These are phyloP conservation scores for Anthracocystis panici-leucophaei DNA, from an alignment of 1,284 basidiomycete species.

Conservation along the genomic window DNA sequence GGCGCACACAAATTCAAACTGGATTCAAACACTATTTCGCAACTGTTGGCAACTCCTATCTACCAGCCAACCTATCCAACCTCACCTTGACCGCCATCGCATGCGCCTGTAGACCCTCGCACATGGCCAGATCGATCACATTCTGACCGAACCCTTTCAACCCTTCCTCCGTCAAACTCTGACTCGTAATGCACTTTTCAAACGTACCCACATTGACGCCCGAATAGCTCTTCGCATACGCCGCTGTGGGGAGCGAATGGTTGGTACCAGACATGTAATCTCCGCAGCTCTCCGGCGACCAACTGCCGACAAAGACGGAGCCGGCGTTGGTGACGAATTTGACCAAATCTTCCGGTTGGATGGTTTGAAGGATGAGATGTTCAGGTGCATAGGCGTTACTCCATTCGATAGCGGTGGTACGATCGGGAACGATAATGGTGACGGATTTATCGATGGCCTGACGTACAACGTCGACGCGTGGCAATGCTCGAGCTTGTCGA, in stretches of 20 bases:
- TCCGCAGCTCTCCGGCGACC: conserved; percentile 86
- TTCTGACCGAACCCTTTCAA: conserved; percentile 84
- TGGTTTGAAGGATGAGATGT: conserved; percentile 73
- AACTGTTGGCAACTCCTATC: no score
- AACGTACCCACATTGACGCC: conserved; percentile 97
- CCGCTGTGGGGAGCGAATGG: conserved; percentile 79
- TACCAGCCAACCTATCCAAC: conserved; percentile 40
- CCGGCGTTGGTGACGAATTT: conserved; percentile 74
- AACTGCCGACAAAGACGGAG: conserved; percentile 88
- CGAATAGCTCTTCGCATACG: conserved; percentile 96
- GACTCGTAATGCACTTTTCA: conserved; percentile 98
- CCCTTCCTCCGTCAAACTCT: conserved; percentile 86
- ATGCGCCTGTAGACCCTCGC: conserved; percentile 94
- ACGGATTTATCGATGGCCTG: conserved; percentile 92
- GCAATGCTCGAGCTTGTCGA: conserved; percentile 84
- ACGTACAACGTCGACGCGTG: conserved; percentile 89
- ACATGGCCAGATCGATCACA: conserved; percentile 90
- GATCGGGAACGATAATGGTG: conserved; percentile 80
- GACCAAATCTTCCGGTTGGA: conserved; percentile 54
- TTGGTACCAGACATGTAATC: conserved; percentile 99
- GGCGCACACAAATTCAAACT: no score
- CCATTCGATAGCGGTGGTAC: conserved; percentile 85
- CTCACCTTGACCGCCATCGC: conserved; percentile 74
- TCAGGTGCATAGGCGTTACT: conserved; percentile 92
- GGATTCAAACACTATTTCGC: no score